Conservation (phyloP, 129 eudicot species). For the Apium graveolens region DNA sequence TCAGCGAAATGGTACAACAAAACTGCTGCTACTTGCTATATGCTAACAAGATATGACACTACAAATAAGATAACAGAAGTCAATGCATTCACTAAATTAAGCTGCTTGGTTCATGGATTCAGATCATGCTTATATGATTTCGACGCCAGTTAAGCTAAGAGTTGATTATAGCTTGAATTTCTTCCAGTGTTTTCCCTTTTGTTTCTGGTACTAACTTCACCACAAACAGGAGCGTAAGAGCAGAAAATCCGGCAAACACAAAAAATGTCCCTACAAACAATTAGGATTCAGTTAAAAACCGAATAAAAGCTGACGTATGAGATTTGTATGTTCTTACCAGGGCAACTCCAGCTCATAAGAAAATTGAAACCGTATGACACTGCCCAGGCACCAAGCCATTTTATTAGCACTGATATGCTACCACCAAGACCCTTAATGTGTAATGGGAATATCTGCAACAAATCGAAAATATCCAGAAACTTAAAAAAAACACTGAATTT, state of each 20-base stretch:
- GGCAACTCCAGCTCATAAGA: slow-evolving; percentile 66
- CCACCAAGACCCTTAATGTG: slow-evolving; percentile 75
- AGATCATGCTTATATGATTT: not conserved
- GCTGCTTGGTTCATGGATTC: not conserved
- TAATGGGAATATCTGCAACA: slow-evolving; percentile 69
- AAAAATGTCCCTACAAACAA: not conserved
- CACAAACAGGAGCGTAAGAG: not conserved
- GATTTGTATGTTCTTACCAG: slow-evolving; percentile 26
- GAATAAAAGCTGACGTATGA: not conserved
- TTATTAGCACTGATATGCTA: slow-evolving; percentile 59
- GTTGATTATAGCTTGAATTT: slow-evolving; percentile 1
- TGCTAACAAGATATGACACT: too few species aligned
- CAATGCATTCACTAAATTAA: not conserved
- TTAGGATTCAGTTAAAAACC: not conserved
- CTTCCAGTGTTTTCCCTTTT: slow-evolving; percentile 4
- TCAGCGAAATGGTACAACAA: not conserved
- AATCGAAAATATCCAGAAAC: not conserved
- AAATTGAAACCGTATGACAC: slow-evolving; percentile 81
- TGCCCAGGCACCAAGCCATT: slow-evolving; percentile 86
- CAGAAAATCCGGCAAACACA: not conserved
- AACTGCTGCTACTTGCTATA: too few species aligned
- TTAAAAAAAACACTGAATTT: not conserved
- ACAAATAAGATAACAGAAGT: too few species aligned
- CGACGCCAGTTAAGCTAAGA: not conserved
- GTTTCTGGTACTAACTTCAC: slow-evolving; percentile 7